These are phyloP conservation scores for Tinospora cordifolia DNA, from an alignment of 164 flowering plant genomes.

Conservation along the genomic window DNA sequence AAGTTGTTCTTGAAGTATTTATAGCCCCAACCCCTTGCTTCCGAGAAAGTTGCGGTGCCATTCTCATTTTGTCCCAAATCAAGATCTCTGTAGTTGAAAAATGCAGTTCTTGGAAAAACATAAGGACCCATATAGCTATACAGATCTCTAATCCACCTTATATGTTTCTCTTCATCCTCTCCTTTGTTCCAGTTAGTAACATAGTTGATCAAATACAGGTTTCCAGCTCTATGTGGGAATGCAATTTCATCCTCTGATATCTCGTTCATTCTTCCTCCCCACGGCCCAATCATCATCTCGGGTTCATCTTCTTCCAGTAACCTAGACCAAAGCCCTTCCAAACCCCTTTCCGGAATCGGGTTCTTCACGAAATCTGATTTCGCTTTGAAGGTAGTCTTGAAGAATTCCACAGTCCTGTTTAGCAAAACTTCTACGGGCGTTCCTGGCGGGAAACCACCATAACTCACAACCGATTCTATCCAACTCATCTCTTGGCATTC, in stretches of 20 bases:
- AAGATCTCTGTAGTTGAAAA: slow-evolving; percentile 10
- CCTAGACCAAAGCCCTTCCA: slow-evolving; percentile 13
- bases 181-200: slow-evolving; percentile 7
- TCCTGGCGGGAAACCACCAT: background rate
- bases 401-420: background rate
- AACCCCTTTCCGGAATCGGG: slow-evolving; percentile 8
- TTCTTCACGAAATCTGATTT: slow-evolving; percentile 10
- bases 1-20: background rate
- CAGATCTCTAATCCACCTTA: slow-evolving; percentile 17
- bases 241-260: slow-evolving; percentile 15
- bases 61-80: slow-evolving; percentile 5
- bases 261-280: slow-evolving; percentile 24
- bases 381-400: background rate
- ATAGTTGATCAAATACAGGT: slow-evolving; percentile 15
- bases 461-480: slow-evolving; percentile 11
- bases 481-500: slow-evolving; percentile 11
- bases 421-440: background rate
- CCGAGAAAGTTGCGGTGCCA: background rate
- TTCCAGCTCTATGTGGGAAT: slow-evolving; percentile 19
- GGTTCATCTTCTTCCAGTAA: slow-evolving; percentile 7
- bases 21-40: background rate
- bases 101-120: slow-evolving; percentile 17
- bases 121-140: slow-evolving; percentile 17
- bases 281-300: slow-evolving; percentile 10
- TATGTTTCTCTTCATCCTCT: background rate